These are phyloP conservation scores for Dothiorella sarmentorum DNA, from an alignment of 2,329 filamentous ascomycete species.

Conservation along the genomic window DNA sequence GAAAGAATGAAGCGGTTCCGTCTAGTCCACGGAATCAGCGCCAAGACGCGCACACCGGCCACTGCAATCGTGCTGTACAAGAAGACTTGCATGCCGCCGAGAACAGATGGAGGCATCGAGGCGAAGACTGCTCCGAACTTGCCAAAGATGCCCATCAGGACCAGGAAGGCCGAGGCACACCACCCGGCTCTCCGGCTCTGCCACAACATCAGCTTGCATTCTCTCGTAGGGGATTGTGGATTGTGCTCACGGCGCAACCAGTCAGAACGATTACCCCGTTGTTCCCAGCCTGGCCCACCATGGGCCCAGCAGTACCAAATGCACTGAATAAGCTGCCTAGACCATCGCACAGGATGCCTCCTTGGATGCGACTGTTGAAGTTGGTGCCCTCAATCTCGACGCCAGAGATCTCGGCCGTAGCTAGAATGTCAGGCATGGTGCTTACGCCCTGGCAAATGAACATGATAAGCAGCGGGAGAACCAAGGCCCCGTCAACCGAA, in stretches of 20 bases:
- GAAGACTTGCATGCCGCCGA: slow-evolving; percentile 46
- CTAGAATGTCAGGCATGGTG: slow-evolving; percentile 38
- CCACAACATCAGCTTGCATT: background rate
- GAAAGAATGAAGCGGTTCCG: slow-evolving; percentile 30
- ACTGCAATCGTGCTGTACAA: slow-evolving; percentile 30
- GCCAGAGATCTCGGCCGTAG: slow-evolving; percentile 28
- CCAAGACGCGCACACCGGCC: slow-evolving; percentile 28
- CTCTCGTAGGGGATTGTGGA: background rate
- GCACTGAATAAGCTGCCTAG: slow-evolving; percentile 29
- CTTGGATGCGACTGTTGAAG: slow-evolving; percentile 29
- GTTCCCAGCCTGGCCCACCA: slow-evolving; percentile 30
- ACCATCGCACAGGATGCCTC: slow-evolving; percentile 30
- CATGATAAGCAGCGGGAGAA: slow-evolving; percentile 30
- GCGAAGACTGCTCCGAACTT: slow-evolving; percentile 31
- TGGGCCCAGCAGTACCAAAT: slow-evolving; percentile 28
- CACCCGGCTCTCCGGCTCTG: slow-evolving; percentile 27
- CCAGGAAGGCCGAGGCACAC: slow-evolving; percentile 28
- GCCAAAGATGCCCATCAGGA: slow-evolving; percentile 29
- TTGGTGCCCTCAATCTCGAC: slow-evolving; percentile 29
- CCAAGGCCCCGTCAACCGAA: slow-evolving; percentile 29
- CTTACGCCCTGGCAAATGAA: slow-evolving; percentile 29
- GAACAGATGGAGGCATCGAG: slow-evolving; percentile 37
- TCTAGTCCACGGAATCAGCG: slow-evolving; percentile 28
- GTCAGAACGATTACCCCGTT: slow-evolving; percentile 31
- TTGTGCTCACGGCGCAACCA: slow-evolving; percentile 24